A percentile compares a stretch with the other conserved stretches of the same genome.
phyloP scores from a whole-genome alignment of 2,329 filamentous ascomycete species.

The Neonectria ditissima region DNA sequence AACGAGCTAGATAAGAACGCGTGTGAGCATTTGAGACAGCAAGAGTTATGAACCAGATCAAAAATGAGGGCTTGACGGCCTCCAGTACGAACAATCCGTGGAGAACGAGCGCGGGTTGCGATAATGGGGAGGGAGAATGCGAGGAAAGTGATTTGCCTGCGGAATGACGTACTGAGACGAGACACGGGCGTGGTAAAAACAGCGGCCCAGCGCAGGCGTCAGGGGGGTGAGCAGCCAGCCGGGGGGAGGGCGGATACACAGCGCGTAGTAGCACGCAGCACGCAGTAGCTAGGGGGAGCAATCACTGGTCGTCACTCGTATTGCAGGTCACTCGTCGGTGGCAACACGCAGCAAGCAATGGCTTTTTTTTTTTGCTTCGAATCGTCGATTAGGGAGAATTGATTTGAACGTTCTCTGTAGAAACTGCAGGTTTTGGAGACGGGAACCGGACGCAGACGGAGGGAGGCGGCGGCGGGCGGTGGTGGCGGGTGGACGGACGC shows the following conservation, averaged over 20 bases:
- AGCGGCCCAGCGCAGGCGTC: background rate
- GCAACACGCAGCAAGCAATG: background rate
- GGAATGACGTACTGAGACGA: slow-evolving; percentile 7
- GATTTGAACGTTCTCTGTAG: background rate
- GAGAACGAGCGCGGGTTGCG: background rate
- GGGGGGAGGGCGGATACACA: background rate
- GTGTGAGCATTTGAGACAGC: slow-evolving; percentile 21
- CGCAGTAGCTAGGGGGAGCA: background rate
- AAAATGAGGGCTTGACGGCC: slow-evolving; percentile 4
- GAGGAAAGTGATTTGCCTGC: background rate
- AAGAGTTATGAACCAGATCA: slow-evolving; percentile 5
- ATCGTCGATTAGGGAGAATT: background rate
- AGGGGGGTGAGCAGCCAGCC: background rate
- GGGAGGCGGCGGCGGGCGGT: background rate
- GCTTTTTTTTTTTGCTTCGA: background rate
- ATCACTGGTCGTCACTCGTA: background rate
- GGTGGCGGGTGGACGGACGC: background rate
- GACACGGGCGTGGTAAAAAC: background rate
- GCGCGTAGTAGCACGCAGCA: background rate
- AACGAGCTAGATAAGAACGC: slow-evolving; percentile 22
- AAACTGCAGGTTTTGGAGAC: too few species aligned
- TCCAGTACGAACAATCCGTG: background rate
- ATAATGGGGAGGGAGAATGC: slow-evolving; percentile 1
- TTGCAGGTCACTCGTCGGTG: background rate
- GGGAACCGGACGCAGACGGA: background rate